Base-by-base conservation (phyloP, 257 asterid species). In the Cruciata laevipes region DNA sequence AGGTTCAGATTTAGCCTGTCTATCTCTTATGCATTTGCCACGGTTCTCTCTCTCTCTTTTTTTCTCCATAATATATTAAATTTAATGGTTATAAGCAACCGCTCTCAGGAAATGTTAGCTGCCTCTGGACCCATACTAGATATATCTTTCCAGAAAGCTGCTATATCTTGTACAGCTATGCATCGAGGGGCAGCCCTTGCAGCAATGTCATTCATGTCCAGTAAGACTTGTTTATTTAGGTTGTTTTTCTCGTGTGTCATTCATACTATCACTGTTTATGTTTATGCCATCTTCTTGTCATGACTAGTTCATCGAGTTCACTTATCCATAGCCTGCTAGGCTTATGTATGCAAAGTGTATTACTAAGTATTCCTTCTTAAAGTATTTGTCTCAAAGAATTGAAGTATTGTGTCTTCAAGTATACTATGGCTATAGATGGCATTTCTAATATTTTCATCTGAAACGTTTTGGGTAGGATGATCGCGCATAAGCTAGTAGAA, bases 171-270 rank as follows among this genome's bases (percentile, higher is more conserved):
- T 78, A 88, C 96, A 61, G 97, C 95, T 71, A 81, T 86, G 89
- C 97, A 91, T 75, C 97, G 96, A 75, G 97, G 90, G 76, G 95
- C 97, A 67, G 95, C 95, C 70, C 80, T 88, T 70, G 84, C 96
- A 70, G 95, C 97, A 62, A 84, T 90, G 96, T 86, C 97, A 65
- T 88, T 82, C 78, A 80, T 88, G 85, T 84, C 85, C 69, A 76
- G 97, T 90, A 80, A 86, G 97, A 72, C 69, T 75, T 60, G 49
- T 25, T 44, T 25, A 53, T 40, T 59, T 71, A 73, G 68, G 60
- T 18, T 62, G 55, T 49, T 10, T 40, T n/a, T 60, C 59, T 23
- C 40, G 27, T 23, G 10, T 40, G 58, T 44, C 38, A 14, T 65
- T 51, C 18, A 65, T 65, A 4, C 7, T 65, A 10, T 9, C 7